Conservation (phyloP, 2,329 filamentous ascomycete genomes). For the Calonectria leucothoes region DNA sequence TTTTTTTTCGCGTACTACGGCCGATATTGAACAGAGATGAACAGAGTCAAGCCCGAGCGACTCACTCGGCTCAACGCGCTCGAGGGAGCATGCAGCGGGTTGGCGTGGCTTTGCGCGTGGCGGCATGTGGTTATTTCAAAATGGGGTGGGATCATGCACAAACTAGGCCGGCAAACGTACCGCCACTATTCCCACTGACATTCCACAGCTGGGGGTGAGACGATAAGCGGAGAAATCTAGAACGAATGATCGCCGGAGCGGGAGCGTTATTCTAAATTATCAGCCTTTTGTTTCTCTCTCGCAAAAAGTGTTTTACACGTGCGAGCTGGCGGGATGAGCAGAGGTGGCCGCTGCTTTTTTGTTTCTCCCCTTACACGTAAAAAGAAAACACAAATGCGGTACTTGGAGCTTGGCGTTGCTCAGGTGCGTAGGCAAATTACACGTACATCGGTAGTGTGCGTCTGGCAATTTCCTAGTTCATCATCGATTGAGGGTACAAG, state of each 20-base stretch:
- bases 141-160: not conserved
- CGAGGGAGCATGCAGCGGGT: not conserved
- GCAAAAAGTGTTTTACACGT: not conserved
- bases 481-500: constrained; percentile 1
- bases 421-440: constrained; percentile 1
- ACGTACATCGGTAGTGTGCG: constrained; percentile 2
- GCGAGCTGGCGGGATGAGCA: not conserved
- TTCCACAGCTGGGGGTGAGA: not conserved
- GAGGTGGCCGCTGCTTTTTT: not conserved
- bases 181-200: not conserved
- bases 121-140: constrained; percentile 3
- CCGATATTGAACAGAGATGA: not conserved
- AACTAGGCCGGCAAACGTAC: not conserved
- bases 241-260: not conserved
- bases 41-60: not conserved
- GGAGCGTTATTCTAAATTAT: not conserved
- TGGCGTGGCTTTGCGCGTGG: not conserved
- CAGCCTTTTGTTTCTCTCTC: not conserved
- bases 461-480: not conserved
- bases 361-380: too few relatives aligned
- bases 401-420: not conserved
- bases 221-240: not conserved
- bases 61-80: not conserved
- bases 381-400: not conserved
- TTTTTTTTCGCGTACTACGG: not conserved